These are phyloP conservation scores for Globisporangium splendens DNA, from an alignment of 352 stramenopile genomes.

Conservation along the genomic window DNA sequence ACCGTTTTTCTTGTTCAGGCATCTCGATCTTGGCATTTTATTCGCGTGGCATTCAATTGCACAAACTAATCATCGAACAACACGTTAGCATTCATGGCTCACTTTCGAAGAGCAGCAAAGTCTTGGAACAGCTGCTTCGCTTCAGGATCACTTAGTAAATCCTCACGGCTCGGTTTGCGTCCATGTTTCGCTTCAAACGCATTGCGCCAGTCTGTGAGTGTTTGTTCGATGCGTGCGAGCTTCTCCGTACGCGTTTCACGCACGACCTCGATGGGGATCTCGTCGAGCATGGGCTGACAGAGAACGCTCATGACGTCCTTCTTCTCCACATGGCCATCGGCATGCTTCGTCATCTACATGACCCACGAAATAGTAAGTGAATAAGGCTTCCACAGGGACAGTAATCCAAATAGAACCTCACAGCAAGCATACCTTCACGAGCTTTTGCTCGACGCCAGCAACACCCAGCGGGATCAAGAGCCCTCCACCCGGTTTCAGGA, in stretches of 20 bases:
- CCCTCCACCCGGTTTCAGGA: conserved; percentile 64
- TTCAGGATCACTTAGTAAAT: conserved; percentile 57
- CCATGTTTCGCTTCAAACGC: conserved; percentile 50
- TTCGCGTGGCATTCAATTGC: too few species aligned
- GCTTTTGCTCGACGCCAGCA: conserved; percentile 63
- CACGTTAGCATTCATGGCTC: conserved; percentile 7
- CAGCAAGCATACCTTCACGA: conserved; percentile 57
- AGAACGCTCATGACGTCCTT: conserved; percentile 82
- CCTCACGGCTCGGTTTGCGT: conserved; percentile 52
- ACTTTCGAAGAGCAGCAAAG: conserved; percentile 72
- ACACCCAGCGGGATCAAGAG: conserved; percentile 66
- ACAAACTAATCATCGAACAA: background rate
- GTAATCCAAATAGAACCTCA: background rate
- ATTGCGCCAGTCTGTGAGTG: conserved; percentile 62
- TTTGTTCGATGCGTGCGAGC: conserved; percentile 48
- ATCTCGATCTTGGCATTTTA: too few species aligned
- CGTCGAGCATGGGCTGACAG: conserved; percentile 77
- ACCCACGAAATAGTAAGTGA: background rate
- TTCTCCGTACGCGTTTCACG: conserved; percentile 60
- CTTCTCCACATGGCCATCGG: conserved; percentile 53
- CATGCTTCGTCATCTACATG: conserved; percentile 62
- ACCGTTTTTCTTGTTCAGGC: too few species aligned
- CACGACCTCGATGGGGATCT: conserved; percentile 36
- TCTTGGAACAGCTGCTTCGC: conserved; percentile 67
- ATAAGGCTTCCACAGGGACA: background rate